Conservation (phyloP, 2,329 filamentous ascomycete species). For the Gnomoniopsis sp. region DNA sequence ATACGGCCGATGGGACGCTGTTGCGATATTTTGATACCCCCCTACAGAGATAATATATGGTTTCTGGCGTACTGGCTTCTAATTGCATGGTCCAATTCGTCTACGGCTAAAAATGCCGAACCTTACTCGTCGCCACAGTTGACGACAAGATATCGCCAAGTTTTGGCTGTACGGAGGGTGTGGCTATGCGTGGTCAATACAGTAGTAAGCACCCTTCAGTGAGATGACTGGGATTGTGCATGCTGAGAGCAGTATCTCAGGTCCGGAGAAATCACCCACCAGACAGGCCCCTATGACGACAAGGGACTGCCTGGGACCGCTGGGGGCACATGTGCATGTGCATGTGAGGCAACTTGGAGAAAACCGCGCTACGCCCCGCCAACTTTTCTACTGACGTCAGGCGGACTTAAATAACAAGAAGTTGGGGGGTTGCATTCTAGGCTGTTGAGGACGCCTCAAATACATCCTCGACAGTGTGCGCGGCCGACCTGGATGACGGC, state of each 20-base stretch:
- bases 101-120: background rate
- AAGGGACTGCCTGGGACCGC: too few species aligned
- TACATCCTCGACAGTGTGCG: background rate
- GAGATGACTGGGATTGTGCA: too few species aligned
- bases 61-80: background rate
- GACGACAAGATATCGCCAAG: too few species aligned
- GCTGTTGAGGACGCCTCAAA: background rate
- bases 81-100: background rate
- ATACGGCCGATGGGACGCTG: background rate
- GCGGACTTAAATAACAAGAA: background rate
- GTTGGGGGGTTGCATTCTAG: background rate
- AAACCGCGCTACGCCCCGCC: background rate
- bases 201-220: too few species aligned
- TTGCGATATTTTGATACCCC: constrained; percentile 7
- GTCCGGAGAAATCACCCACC: too few species aligned
- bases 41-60: background rate
- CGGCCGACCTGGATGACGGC: background rate
- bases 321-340: background rate
- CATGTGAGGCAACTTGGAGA: background rate
- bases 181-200: too few species aligned
- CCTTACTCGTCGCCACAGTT: background rate
- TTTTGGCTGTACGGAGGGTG: too few species aligned
- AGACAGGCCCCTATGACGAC: too few species aligned
- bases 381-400: constrained; percentile 2
- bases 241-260: too few species aligned